Evolutionary conservation across 2,329 filamentous ascomycete species (phyloP).

Genomic region (Penicillium sp.): DNA sequence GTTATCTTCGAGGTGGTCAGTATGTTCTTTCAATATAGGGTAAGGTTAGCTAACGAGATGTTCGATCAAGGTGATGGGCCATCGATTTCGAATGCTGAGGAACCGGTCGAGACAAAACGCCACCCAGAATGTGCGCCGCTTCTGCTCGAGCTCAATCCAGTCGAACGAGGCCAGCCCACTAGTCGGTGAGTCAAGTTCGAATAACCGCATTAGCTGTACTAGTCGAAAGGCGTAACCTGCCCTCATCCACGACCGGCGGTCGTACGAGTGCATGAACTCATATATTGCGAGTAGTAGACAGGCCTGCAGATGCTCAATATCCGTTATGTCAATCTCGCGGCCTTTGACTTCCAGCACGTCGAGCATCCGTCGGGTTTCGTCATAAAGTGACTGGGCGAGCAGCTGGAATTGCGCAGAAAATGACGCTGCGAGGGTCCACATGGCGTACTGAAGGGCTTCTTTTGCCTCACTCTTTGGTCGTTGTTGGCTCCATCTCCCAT

Average conservation of each 20-base stretch:
- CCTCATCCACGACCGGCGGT: constrained; percentile 35
- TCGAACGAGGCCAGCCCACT: constrained; percentile 14
- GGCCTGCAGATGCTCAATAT: constrained; percentile 23
- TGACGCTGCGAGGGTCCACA: constrained; percentile 14
- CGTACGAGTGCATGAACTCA: constrained; percentile 22
- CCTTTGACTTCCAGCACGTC: background rate
- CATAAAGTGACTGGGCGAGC: background rate
- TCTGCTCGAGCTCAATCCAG: constrained; percentile 36
- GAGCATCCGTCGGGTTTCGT: constrained; percentile 1
- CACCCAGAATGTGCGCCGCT: constrained; percentile 44
- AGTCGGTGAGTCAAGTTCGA: constrained; percentile 32
- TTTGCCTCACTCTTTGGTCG: background rate
- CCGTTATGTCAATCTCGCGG: background rate
- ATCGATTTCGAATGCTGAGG: constrained; percentile 33
- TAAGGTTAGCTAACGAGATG: constrained; percentile 14
- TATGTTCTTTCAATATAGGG: background rate
- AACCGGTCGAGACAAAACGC: constrained; percentile 43
- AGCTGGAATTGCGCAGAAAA: constrained; percentile 3
- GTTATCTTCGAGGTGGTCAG: background rate
- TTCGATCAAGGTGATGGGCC: constrained; percentile 37
- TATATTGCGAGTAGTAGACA: constrained; percentile 17
- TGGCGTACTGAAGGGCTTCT: constrained; percentile 10
- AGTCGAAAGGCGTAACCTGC: constrained; percentile 37
- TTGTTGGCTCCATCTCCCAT: background rate
- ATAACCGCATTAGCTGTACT: constrained; percentile 36